Evolutionary conservation across 768 basidiomycete genomes (phyloP).

Genomic region (Omphalotus guepiniiformis): DNA sequence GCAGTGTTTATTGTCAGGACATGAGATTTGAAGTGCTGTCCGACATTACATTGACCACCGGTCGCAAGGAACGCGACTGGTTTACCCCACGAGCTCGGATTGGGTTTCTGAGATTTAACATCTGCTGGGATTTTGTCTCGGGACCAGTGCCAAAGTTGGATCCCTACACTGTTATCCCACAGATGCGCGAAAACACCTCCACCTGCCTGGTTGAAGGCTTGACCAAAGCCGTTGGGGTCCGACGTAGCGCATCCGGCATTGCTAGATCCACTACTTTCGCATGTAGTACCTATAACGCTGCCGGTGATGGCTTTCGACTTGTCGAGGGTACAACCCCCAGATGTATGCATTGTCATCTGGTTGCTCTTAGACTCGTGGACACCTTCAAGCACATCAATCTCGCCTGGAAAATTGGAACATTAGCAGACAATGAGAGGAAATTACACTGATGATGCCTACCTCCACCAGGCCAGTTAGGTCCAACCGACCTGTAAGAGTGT

Average conservation of each 20-base stretch:
- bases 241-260: conserved; percentile 26
- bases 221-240: conserved; percentile 5
- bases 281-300: conserved; percentile 18
- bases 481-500: conserved; percentile 13
- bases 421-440: no score
- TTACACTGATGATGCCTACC: conserved; percentile 21
- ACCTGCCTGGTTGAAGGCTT: conserved; percentile 18
- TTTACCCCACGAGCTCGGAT: conserved; percentile 27
- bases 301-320: conserved; percentile 20
- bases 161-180: conserved; percentile 28
- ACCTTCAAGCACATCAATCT: conserved; percentile 55
- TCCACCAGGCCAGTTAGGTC: conserved; percentile 23
- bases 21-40: conserved; percentile 30
- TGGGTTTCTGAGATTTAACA: conserved; percentile 24
- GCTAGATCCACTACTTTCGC: conserved; percentile 19
- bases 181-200: conserved; percentile 29
- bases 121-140: conserved; percentile 28
- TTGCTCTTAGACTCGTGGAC: conserved; percentile 43
- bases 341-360: conserved; percentile 45
- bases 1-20: conserved; percentile 36
- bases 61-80: conserved; percentile 33
- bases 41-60: conserved; percentile 30
- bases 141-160: conserved; percentile 33
- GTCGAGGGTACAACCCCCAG: conserved; percentile 26
- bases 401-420: conserved; percentile 17